Evolutionary conservation across 1,284 basidiomycete species (phyloP).

Genomic region (Apiotrichum laibachii): DNA sequence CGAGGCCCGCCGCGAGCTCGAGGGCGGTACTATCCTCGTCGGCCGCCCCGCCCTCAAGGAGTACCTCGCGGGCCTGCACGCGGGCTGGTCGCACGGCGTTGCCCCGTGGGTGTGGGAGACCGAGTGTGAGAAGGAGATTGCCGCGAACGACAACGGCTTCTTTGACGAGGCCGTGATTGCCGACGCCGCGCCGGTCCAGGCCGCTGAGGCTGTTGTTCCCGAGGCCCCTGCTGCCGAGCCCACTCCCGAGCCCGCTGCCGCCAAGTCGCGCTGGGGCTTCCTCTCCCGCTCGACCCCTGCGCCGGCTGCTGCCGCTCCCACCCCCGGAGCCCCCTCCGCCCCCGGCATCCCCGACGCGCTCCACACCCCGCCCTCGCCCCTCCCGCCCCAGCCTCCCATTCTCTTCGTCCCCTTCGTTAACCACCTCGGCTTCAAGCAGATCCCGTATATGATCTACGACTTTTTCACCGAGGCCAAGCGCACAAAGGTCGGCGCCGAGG

Average conservation of each 20-base stretch:
- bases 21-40: conserved; percentile 81
- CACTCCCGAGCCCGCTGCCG: conserved; percentile 11
- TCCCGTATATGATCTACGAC: conserved; percentile 84
- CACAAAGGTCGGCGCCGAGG: conserved; percentile 74
- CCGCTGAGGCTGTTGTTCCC: not conserved
- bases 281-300: conserved; percentile 32
- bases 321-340: conserved; percentile 29
- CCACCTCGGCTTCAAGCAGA: conserved; percentile 78
- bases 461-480: conserved; percentile 89
- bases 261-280: conserved; percentile 26
- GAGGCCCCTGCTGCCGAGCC: conserved; percentile 21
- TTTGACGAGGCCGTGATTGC: conserved; percentile 63
- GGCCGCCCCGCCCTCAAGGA: conserved; percentile 92
- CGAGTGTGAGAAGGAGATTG: conserved; percentile 64
- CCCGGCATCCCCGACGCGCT: conserved; percentile 40
- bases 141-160: conserved; percentile 67
- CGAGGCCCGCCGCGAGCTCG: conserved; percentile 63
- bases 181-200: not conserved
- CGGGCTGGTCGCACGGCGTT: conserved; percentile 78
- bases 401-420: conserved; percentile 85
- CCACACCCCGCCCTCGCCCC: conserved; percentile 58
- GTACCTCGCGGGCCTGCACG: conserved; percentile 79
- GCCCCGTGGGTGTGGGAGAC: conserved; percentile 73
- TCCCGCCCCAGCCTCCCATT: conserved; percentile 78
- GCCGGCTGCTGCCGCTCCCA: conserved; percentile 5